Evolutionary conservation across 2,329 filamentous ascomycete genomes (phyloP), one percentile per base, ranked within the genome.

Genomic region (Nothopassalora personata): DNA sequence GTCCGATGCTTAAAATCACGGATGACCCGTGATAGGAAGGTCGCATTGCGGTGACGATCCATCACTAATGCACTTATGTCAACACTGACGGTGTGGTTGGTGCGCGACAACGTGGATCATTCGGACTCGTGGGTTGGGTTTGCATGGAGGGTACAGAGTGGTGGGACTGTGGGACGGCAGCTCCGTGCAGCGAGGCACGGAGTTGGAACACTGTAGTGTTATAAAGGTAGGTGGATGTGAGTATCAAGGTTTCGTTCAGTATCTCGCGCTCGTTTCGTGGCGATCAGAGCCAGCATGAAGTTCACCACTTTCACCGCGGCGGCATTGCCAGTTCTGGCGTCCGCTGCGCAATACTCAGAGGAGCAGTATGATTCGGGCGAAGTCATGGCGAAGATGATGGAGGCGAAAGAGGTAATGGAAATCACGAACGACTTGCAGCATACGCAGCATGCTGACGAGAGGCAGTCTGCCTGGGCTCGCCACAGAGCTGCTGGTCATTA

Each of bases 401-500:
- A 52, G 30, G 62, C 62, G 28, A 66, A 66, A 57, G 64, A 66
- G 57, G 59, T 62, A 52, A 2, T 23, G 23, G 23, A 50, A 30
- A 33, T 13, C 15, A 11, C 19, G 31, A 34, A 30, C 33, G 47
- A n/a, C 5, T 33, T 28, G 28, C n/a, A 11, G 9, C 34, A 18
- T 30, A 11, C 46, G 57, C 30, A 30, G 45, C 27, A 34, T 49
- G 39, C 45, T 61, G 53, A 61, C 49, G 15, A 9, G 7, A n/a
- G 19, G 2, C 18, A 63, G 61, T 52, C 59, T 53, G 57, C 61
- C 2, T 69, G 67, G 67, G 62, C 64, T 15, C 56, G 54, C 34
- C 63, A 65, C 39, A 57, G 64, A 52, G 61, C 60, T 43, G 59
- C 58, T 18, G 66, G 66, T 31, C 60, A 63, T n/a, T 68, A 64